Conservation (phyloP, 352 stramenopile genomes). For the Blastocystis sp. region DNA sequence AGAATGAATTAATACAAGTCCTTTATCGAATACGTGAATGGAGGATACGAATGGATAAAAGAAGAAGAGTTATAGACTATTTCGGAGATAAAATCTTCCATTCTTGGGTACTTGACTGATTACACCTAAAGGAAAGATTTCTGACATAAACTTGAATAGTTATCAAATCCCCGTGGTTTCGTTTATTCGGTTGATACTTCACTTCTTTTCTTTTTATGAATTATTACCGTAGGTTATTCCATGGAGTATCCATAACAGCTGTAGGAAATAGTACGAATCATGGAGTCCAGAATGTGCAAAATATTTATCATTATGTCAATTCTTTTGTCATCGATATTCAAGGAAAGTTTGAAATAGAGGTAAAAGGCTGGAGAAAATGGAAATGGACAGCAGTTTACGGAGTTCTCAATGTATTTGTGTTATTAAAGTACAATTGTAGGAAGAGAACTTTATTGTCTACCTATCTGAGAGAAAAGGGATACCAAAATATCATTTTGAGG, state of each 20-base stretch:
- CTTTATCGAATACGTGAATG: neutral
- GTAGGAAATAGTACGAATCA: neutral
- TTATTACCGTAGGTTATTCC: neutral
- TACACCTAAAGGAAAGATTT: no score
- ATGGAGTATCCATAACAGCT: neutral
- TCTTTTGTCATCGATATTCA: neutral
- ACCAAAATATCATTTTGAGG: neutral
- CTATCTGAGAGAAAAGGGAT: neutral
- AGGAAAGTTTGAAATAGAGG: slow-evolving; percentile 40
- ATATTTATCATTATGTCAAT: neutral
- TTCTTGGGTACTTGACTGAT: neutral
- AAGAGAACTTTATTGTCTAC: slow-evolving; percentile 29
- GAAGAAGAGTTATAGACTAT: neutral
- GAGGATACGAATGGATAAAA: neutral
- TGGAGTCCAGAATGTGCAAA: neutral
- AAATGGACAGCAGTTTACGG: neutral
- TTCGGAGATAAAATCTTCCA: neutral
- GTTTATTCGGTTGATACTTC: neutral
- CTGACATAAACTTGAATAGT: no score
- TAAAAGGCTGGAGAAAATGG: neutral
- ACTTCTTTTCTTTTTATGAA: neutral
- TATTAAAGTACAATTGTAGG: neutral
- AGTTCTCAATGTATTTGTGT: neutral
- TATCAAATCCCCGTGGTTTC: neutral
- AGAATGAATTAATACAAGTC: neutral